A percentile compares a stretch with the other conserved stretches of the same genome.
Conservation (phyloP, 2,329 filamentous ascomycete genomes). For the Colletotrichum australisinense region DNA sequence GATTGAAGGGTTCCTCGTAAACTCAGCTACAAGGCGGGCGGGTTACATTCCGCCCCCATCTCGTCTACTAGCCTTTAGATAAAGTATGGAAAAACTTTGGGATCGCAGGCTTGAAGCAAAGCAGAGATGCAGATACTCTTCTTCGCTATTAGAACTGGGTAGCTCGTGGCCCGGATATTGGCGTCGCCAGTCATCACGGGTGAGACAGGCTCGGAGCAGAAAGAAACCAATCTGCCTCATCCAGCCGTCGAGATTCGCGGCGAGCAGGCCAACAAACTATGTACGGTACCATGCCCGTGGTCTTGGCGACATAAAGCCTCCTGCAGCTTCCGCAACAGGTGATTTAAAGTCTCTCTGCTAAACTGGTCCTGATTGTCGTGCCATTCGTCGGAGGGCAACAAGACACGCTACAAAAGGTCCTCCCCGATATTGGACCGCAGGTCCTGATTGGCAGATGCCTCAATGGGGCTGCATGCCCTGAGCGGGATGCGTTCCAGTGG, state of each 20-base stretch:
- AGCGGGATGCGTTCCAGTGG: not conserved
- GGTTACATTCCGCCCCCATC: not conserved
- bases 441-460: not conserved
- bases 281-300: not conserved
- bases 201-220: not conserved
- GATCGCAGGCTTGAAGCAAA: too few relatives aligned
- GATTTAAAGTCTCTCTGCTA: not conserved
- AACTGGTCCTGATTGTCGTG: constrained; percentile 13
- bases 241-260: not conserved
- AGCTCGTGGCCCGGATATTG: not conserved
- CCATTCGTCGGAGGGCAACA: constrained; percentile 20
- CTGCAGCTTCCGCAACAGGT: not conserved
- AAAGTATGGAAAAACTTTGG: too few relatives aligned
- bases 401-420: constrained; percentile 30
- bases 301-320: not conserved
- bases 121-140: too few relatives aligned
- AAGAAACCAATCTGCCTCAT: not conserved
- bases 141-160: too few relatives aligned
- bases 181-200: too few relatives aligned
- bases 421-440: constrained; percentile 12
- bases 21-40: not conserved
- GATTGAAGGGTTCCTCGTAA: not conserved
- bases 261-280: not conserved
- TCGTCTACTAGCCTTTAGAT: too few relatives aligned
- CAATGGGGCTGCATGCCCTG: not conserved